Conservation (phyloP, 225 moss, liverwort and hornwort genomes). For the Antitrichia curtipendula region DNA sequence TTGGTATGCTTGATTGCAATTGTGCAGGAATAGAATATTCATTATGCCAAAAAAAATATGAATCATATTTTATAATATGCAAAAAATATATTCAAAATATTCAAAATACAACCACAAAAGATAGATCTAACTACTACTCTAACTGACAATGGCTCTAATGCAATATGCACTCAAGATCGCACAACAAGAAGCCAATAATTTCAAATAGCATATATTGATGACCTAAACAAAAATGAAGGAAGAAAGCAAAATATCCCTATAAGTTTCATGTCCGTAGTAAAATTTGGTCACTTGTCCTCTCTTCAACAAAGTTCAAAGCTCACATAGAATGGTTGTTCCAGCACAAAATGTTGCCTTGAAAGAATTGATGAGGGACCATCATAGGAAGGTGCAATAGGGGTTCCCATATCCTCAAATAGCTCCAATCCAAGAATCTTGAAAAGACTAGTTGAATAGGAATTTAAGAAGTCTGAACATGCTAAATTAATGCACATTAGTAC, state of each 20-base stretch:
- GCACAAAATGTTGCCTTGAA: not conserved
- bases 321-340: not conserved
- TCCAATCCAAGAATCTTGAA: not conserved
- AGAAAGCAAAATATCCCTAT: not conserved
- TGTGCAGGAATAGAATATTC: no score
- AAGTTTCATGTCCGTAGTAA: not conserved
- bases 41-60: no score
- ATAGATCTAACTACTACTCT: not conserved
- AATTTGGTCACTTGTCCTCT: not conserved
- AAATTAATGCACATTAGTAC: not conserved
- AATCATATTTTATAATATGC: no score
- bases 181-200: not conserved
- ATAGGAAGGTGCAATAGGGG: fast-evolving
- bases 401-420: not conserved
- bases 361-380: not conserved
- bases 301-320: not conserved
- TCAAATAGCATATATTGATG: not conserved
- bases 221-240: not conserved
- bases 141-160: not conserved
- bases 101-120: not conserved
- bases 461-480: fast-evolving
- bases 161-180: fast-evolving
- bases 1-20: no score
- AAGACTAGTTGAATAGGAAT: not conserved
- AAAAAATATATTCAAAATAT: no score